Conservation (phyloP, 148 eudicot species). For the Tetragonia tetragonoides region DNA sequence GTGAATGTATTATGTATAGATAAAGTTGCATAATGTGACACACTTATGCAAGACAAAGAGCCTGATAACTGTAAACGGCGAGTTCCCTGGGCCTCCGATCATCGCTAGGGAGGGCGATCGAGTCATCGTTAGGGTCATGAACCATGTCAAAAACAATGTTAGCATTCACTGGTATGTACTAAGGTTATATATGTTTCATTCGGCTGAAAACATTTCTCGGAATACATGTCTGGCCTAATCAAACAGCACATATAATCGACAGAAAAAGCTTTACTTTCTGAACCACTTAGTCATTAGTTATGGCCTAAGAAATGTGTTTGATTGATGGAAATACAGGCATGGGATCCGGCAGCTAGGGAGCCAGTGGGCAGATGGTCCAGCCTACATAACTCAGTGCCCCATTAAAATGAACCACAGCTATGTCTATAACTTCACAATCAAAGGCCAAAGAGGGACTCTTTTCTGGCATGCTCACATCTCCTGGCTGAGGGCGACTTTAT, state of each 20-base stretch:
- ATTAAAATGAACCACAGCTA: conserved; percentile 50
- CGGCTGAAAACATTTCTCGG: neutral
- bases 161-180: conserved; percentile 49
- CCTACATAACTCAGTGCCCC: conserved; percentile 71
- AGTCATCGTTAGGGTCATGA: conserved; percentile 38
- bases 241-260: no score
- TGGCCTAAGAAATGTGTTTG: neutral
- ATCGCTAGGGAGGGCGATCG: conserved; percentile 57
- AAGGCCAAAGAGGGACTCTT: conserved; percentile 63
- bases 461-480: conserved; percentile 60
- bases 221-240: no score
- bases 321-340: conserved; percentile 36
- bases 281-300: no score
- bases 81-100: conserved; percentile 49
- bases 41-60: conserved; percentile 53
- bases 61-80: conserved; percentile 58
- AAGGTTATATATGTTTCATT: no score
- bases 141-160: conserved; percentile 46
- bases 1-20: conserved; percentile 24
- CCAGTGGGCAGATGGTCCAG: conserved; percentile 68
- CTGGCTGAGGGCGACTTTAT: conserved; percentile 55
- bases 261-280: no score
- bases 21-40: conserved; percentile 54
- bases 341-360: conserved; percentile 43
- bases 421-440: conserved; percentile 56